Base-by-base conservation (phyloP, 2,329 filamentous ascomycete species). In the Arthrinium phaeospermum region DNA sequence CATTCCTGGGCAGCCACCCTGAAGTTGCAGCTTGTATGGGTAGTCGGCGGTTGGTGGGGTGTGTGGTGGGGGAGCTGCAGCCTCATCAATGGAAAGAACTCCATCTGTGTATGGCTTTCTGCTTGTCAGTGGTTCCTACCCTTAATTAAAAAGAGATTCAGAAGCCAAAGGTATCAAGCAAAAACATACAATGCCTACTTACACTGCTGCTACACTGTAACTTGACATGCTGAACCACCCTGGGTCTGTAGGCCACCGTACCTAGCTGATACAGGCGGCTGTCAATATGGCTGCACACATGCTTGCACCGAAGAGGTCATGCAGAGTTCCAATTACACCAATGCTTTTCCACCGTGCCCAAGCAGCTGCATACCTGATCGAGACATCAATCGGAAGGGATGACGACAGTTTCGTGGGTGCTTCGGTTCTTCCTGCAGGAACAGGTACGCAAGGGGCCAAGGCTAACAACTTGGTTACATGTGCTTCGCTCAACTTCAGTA, bases 371-470 rank as follows among this genome's bases (percentile, higher is more conserved):
- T 41, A 41, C 27, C 27, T 30, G 2, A 30, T 30, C 27, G 10
- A 41, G 37, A 10, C 37, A 41, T 41, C 37, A 41, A 41, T 41
- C 37, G 37, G 37, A 41, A 41, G 37, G 6, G 37, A 41, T 67
- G 88, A 93, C 75, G 91, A 90, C 76, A 91, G 88, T 51, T 83
- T 84, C 0, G 91, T 93, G 78, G 89, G 87, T 7, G 80, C 85
- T n/a, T 87, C 91, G 81, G 90, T 92, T 82, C 67, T 45, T 45
- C 13, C 44, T 45, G 44, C 44, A 45, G 44, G 44, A 45, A 45
- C 44, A 45, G 44, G 44, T 14, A 45, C 13, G 44, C 16, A 45
- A 45, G 44, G 44, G 3, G 16, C 16, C 19, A 16, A 16, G 14
- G 14, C 13, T 19, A 46, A 46, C 45, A 46, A 16, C 45, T 1